phyloP scores from a whole-genome alignment of 306 rosid genomes.

The Begonia fuchsioides region DNA sequence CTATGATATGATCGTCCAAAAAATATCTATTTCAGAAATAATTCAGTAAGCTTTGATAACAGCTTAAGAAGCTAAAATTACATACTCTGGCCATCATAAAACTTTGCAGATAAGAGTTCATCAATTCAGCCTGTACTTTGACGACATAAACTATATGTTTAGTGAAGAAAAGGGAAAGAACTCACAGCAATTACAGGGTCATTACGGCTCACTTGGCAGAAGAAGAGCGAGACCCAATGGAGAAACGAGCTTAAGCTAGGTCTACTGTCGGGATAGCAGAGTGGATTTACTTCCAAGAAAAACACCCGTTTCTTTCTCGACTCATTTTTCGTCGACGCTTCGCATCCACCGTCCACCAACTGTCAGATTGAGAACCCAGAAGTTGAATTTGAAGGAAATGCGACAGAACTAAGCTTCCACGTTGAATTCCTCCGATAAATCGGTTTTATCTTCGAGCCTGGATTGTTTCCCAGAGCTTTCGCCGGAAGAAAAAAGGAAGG shows the following conservation, averaged over 20 bases:
- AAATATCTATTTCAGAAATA: no score
- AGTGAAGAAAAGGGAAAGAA: background rate
- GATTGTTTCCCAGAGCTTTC: conserved; percentile 6
- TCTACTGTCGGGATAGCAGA: conserved; percentile 53
- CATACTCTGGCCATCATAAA: no score
- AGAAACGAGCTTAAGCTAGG: conserved; percentile 58
- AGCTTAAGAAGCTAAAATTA: no score
- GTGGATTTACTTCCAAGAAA: conserved; percentile 75
- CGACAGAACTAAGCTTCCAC: conserved; percentile 8
- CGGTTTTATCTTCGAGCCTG: background rate
- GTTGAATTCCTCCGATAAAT: conserved; percentile 12
- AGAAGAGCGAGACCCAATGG: conserved; percentile 56
- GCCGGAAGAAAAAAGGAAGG: conserved; percentile 9
- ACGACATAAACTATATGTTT: background rate
- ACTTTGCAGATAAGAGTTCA: no score
- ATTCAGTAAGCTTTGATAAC: no score
- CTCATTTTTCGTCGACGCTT: conserved; percentile 12
- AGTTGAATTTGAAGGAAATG: conserved; percentile 7
- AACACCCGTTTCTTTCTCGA: conserved; percentile 38
- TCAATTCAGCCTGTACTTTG: no score
- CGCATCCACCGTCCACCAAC: conserved; percentile 15
- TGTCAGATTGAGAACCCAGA: conserved; percentile 15
- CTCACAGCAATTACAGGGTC: conserved; percentile 74
- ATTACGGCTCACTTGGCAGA: conserved; percentile 37
- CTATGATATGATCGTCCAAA: no score